phyloP scores from a whole-genome alignment of 495 filamentous ascomycete species.

The Daldinia caldariorum region DNA sequence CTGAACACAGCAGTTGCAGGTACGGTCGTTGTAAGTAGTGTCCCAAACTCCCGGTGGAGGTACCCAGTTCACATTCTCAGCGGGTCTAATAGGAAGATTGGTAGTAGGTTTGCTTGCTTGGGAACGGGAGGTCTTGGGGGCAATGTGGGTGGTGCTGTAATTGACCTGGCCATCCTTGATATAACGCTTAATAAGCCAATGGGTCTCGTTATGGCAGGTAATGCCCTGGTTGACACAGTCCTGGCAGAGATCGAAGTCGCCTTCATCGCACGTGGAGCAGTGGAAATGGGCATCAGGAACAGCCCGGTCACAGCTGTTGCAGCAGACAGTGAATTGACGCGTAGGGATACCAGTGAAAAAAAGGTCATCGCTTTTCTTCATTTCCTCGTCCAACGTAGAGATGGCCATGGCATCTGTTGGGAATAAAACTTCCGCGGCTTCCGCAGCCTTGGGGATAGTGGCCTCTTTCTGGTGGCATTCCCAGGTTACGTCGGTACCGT shows the following conservation, averaged over 20 bases:
- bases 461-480: constrained; percentile 35
- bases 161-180: constrained; percentile 80
- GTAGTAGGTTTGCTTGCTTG: constrained; percentile 28
- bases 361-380: constrained; percentile 3
- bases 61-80: constrained; percentile 29
- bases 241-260: constrained; percentile 94
- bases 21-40: constrained; percentile 64
- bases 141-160: constrained; percentile 84
- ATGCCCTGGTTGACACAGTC: constrained; percentile 78
- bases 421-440: constrained; percentile 8
- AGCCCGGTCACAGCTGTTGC: constrained; percentile 84
- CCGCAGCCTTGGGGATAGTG: background rate
- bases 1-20: constrained; percentile 91
- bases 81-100: constrained; percentile 42
- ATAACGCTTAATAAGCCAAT: constrained; percentile 94
- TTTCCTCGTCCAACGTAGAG: background rate
- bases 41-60: constrained; percentile 23
- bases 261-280: constrained; percentile 89
- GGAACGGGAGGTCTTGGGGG: constrained; percentile 62
- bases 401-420: background rate
- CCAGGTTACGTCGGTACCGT: constrained; percentile 30
- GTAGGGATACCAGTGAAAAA: constrained; percentile 9
- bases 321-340: constrained; percentile 75
- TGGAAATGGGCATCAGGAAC: constrained; percentile 90
- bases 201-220: constrained; percentile 76